Evolutionary conservation across 2,329 filamentous ascomycete species (phyloP).

Genomic region (Ascochyta clinopodiicola): DNA sequence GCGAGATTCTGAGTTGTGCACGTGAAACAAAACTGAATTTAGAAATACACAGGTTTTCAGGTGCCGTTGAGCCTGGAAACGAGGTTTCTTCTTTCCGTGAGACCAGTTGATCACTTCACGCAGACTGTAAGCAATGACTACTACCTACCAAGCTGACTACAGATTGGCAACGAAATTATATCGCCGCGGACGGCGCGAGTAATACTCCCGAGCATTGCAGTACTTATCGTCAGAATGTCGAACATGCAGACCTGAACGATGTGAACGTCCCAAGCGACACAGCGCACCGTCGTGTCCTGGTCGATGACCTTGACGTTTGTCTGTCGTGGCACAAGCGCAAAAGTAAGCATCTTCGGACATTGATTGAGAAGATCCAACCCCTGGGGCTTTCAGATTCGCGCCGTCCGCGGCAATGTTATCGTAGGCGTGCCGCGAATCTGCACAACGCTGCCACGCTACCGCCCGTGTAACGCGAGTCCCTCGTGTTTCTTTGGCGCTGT

Average conservation of each 20-base stretch:
- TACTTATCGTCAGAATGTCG: slow-evolving; percentile 1
- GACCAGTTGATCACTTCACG: background rate
- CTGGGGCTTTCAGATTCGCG: slow-evolving; percentile 4
- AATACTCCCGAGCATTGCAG: background rate
- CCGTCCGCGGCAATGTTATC: background rate
- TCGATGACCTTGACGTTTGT: slow-evolving; percentile 7
- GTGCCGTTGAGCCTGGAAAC: slow-evolving; percentile 1
- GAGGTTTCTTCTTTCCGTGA: background rate
- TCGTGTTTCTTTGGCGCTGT: slow-evolving; percentile 4
- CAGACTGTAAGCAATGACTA: background rate
- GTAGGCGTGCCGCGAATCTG: background rate
- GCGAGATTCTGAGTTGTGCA: slow-evolving; percentile 4
- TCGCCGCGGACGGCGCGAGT: background rate
- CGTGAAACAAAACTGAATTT: slow-evolving; percentile 9
- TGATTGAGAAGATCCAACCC: slow-evolving; percentile 21
- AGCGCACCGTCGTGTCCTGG: background rate
- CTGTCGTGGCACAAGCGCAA: slow-evolving; percentile 9
- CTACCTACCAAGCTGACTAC: slow-evolving; percentile 3
- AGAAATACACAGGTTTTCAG: background rate
- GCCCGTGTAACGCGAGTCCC: background rate
- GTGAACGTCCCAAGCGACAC: background rate
- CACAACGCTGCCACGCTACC: slow-evolving; percentile 3
- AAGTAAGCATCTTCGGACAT: slow-evolving; percentile 12
- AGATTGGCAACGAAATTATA: background rate
- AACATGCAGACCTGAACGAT: background rate